phyloP scores from a whole-genome alignment of 2,329 filamentous ascomycete genomes.

The Talaromyces verruculosus region DNA sequence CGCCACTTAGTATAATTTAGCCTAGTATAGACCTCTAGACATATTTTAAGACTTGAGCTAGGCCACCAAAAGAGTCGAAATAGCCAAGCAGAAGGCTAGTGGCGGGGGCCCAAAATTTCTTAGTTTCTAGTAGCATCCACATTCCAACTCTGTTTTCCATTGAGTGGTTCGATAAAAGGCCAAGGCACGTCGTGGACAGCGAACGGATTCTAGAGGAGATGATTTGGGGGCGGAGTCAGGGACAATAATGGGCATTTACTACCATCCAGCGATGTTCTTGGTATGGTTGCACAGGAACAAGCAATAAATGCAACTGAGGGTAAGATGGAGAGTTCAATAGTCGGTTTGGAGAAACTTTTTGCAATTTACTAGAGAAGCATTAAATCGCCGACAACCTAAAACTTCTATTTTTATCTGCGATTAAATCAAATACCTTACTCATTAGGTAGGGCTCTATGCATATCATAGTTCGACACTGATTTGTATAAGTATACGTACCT shows the following conservation, averaged over 20 bases:
- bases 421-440: background rate
- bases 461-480: background rate
- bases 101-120: background rate
- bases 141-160: background rate
- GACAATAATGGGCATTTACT: background rate
- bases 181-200: background rate
- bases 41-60: background rate
- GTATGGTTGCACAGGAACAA: slow-evolving; percentile 4
- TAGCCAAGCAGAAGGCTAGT: background rate
- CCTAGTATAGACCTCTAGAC: background rate
- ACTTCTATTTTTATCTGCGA: background rate
- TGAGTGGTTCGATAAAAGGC: background rate
- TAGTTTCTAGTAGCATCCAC: background rate
- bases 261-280: background rate
- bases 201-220: background rate
- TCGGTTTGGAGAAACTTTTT: background rate
- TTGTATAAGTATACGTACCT: background rate
- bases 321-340: background rate
- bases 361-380: background rate
- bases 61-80: background rate
- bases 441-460: background rate
- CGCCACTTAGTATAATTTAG: background rate
- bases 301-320: background rate
- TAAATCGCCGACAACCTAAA: background rate
- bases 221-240: background rate